phyloP scores from a whole-genome alignment of 495 filamentous ascomycete genomes.

The Delitschia confertaspora region DNA sequence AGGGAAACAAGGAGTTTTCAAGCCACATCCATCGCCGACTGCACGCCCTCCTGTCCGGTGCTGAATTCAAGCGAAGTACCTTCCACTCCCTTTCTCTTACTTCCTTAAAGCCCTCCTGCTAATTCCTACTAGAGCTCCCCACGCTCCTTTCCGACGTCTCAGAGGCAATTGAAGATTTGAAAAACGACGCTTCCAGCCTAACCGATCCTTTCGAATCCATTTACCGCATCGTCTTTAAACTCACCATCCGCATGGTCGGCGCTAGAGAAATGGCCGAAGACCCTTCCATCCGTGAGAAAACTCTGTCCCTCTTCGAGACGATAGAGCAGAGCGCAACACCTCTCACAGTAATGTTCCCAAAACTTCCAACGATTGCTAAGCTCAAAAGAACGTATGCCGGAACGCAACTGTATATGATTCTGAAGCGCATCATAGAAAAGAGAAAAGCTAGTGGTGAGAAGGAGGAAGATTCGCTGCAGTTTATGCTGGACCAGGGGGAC shows the following conservation, averaged over 20 bases:
- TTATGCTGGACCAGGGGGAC: constrained; percentile 38
- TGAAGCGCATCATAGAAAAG: constrained; percentile 36
- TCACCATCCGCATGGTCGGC: constrained; percentile 33
- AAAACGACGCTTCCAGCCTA: constrained; percentile 24
- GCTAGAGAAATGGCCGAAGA: constrained; percentile 39
- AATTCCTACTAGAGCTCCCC: constrained; percentile 31
- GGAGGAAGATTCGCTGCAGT: constrained; percentile 41
- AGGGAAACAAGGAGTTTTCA: background rate
- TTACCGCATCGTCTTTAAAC: constrained; percentile 39
- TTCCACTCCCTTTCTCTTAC: too few species aligned
- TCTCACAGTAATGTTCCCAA: constrained; percentile 39
- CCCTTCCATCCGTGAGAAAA: constrained; percentile 29
- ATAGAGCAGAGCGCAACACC: constrained; percentile 32
- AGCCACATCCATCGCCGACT: constrained; percentile 9
- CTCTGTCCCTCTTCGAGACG: constrained; percentile 34
- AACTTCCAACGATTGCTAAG: constrained; percentile 32
- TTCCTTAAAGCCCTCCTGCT: too few species aligned
- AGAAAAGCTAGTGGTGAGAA: constrained; percentile 34
- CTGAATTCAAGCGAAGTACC: too few species aligned
- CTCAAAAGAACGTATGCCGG: constrained; percentile 32
- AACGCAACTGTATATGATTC: constrained; percentile 35
- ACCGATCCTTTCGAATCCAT: constrained; percentile 39
- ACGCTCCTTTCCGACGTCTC: constrained; percentile 31
- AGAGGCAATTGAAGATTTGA: constrained; percentile 26
- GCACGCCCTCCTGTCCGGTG: too few species aligned